Evolutionary conservation across 305 asterid genomes (phyloP), one percentile per base, ranked within the genome.

Genomic region (Fraxinus velutina): DNA sequence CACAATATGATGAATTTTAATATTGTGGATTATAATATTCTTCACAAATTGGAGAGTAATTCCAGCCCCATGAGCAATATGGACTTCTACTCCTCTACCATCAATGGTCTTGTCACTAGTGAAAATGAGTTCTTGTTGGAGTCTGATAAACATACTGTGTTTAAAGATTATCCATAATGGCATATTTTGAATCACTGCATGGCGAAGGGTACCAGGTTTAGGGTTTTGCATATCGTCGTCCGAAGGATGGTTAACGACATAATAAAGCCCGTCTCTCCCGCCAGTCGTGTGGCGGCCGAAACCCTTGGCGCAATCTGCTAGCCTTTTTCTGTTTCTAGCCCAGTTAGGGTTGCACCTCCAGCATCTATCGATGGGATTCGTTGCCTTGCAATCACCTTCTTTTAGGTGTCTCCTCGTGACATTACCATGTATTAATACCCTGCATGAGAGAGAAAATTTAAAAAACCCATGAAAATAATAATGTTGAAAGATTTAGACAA

Each of bases 311-410:
- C 96, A 90, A 17, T 86, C 86, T 0, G 92, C 96, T 7, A 93
- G 77, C 75, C 34, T 84, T 86, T 90, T 89, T 12, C 97, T 73
- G 76, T 93, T 79, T 0, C 64, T 30, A 0, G 88, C 90, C 96
- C 96, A 93, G 33, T 90, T 34, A 1, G 85, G 89, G 55, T 90
- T 87, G 79, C 97, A 93, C 72, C 97, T 86, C 97, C 97, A 93
- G 79, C 97, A 91, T 0, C 86, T 85, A 84, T 93, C 96, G 24
- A 93, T 93, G 7, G 97, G 96, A 85, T 93, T 93, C 4, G 89
- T 88, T 2, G 96, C 92, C 82, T 76, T 76, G 88, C 97, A 91
- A 0, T 76, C 85, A 10, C 19, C 74, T 36, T 33, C 82, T 10
- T n/a, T 42, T 1, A 91, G 88, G 60, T 85, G 82, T 84, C 97